These are phyloP conservation scores for Colletotrichum higginsianum DNA, from an alignment of 2,329 filamentous ascomycete species.

Conservation along the genomic window DNA sequence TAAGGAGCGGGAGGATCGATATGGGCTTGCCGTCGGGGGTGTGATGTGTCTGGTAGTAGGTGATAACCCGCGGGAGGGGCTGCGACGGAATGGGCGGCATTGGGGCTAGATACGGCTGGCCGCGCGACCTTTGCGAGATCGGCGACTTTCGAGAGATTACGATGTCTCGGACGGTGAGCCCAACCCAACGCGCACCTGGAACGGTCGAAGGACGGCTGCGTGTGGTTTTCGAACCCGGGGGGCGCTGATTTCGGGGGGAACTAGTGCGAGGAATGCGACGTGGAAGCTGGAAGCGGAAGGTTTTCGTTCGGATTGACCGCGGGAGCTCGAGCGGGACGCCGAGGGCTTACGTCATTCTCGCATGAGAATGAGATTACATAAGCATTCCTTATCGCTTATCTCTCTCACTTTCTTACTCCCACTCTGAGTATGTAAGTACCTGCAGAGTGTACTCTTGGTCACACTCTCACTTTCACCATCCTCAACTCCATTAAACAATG, in stretches of 20 bases:
- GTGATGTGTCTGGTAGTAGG: slow-evolving; percentile 71
- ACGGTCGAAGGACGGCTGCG: too few species aligned
- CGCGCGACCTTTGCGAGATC: slow-evolving; percentile 16
- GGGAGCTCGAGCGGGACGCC: neutral
- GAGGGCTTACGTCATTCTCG: slow-evolving; percentile 8
- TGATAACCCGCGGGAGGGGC: slow-evolving; percentile 63
- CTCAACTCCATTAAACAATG: too few species aligned
- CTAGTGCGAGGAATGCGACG: slow-evolving; percentile 6
- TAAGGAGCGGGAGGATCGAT: slow-evolving; percentile 68
- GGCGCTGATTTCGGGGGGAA: neutral
- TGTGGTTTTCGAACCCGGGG: neutral
- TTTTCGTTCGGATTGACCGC: neutral
- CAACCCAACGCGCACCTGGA: slow-evolving; percentile 5
- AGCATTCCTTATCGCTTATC: neutral
- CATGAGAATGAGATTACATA: slow-evolving; percentile 3
- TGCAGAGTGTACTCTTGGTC: too few species aligned
- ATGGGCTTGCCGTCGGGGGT: slow-evolving; percentile 60
- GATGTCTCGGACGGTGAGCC: neutral
- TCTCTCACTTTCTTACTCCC: neutral
- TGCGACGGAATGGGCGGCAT: slow-evolving; percentile 42
- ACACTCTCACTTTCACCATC: neutral
- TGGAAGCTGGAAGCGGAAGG: neutral
- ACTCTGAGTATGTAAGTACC: neutral
- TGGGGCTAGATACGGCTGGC: neutral
- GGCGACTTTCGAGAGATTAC: neutral